A percentile compares a stretch with the other conserved stretches of the same genome.
Conservation (phyloP, 2,329 filamentous ascomycete species). For the Teratosphaeriaceae sp. region DNA sequence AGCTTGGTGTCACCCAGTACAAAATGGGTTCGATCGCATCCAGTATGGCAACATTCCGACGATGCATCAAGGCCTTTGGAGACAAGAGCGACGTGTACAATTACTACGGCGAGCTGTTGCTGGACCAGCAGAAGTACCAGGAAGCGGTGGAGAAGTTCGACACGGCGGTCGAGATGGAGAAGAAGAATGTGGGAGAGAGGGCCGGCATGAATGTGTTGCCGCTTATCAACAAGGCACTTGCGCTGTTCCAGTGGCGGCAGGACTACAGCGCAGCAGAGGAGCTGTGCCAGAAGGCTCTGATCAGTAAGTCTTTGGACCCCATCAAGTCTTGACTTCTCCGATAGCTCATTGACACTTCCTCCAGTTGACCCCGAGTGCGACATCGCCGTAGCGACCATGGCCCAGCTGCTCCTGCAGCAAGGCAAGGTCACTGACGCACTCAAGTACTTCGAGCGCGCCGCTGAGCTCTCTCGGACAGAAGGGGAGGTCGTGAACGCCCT, state of each 20-base stretch:
- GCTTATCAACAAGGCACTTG: slow-evolving; percentile 96
- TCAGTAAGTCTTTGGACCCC: slow-evolving; percentile 60
- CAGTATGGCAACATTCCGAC: slow-evolving; percentile 95
- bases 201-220: slow-evolving; percentile 96
- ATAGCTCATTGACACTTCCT: slow-evolving; percentile 33
- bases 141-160: slow-evolving; percentile 98
- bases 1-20: slow-evolving; percentile 98
- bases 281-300: slow-evolving; percentile 93
- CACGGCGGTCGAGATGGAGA: slow-evolving; percentile 97
- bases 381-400: slow-evolving; percentile 98
- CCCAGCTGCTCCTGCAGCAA: slow-evolving; percentile 92
- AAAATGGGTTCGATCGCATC: slow-evolving; percentile 98
- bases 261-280: slow-evolving; percentile 93
- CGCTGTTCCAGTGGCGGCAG: slow-evolving; percentile 97
- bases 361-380: slow-evolving; percentile 96
- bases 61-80: slow-evolving; percentile 97
- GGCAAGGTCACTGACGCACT: slow-evolving; percentile 94
- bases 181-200: slow-evolving; percentile 60
- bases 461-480: slow-evolving; percentile 88
- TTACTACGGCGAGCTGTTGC: slow-evolving; percentile 94
- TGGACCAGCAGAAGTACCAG: slow-evolving; percentile 92
- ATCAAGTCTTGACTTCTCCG: too few relatives aligned
- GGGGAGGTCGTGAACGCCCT: slow-evolving; percentile 94
- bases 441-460: slow-evolving; percentile 94
- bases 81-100: slow-evolving; percentile 98